Evolutionary conservation across 176 grass and related monocot species (phyloP), one percentile per base, ranked within the genome.

Genomic region (Oryza meridionalis): DNA sequence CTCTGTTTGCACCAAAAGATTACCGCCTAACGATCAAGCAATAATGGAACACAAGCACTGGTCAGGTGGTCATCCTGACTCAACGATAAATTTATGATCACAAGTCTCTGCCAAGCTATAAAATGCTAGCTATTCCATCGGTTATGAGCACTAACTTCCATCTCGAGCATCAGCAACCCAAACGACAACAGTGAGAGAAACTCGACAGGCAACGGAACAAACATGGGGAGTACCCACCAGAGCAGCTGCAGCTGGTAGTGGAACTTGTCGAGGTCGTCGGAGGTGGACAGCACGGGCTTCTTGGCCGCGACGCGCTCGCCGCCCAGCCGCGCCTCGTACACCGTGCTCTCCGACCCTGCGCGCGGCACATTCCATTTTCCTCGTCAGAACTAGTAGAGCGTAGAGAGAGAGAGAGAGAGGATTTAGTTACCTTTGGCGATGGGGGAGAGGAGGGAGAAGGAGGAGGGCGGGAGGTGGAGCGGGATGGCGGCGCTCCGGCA

Each of bases 171-270:
- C 0, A 61, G 17, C 19, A 31, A 58, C 22, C 38, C 65, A 49
- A 49, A 49, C 46, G 13, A 49, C 46, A 49, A 15, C 46, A 49
- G 13, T 15, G 11, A 49, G 59, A 40, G 9, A 11, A 11, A 87
- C 47, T 76, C 45, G 21, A 46, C 6, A 40, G 67, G 13, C 50
- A 73, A 76, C 25, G 15, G 14, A 64, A 53, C 50, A 47, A 13
- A 14, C 11, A 14, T 3, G 2, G 46, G 46, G 46, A 13, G 3
- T 11, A 46, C 74, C 3, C 12, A 98, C 96, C 96, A 93, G 35
- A 93, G 93, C 24, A 98, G 91, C 80, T 98, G 96, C 40, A 98
- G 91, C 80, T 98, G 87, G 77, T 93, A 94, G 75, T 98, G 96
- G 81, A 98, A 95, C 76, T 94, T 95, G 73, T 98, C 96, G 65